These are phyloP conservation scores for Inga laurina DNA, from an alignment of 306 rosid species.

Conservation along the genomic window DNA sequence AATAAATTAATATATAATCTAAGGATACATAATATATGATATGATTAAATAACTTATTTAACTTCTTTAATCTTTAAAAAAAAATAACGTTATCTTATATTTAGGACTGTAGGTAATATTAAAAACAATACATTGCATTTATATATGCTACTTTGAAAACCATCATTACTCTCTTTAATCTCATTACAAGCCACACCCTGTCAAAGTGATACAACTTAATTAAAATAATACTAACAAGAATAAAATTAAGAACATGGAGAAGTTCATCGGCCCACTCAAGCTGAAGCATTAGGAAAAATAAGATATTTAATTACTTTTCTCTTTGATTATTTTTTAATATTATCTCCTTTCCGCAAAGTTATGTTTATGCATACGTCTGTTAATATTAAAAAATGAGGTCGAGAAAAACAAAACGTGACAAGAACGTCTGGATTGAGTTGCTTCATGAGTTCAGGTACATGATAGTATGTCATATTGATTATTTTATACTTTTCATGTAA, in stretches of 20 bases:
- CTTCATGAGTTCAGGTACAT: not conserved
- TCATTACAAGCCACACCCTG: conserved; percentile 5
- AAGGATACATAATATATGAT: too few relatives aligned
- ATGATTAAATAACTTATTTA: too few relatives aligned
- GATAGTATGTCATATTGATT: conserved; percentile 16
- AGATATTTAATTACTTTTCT: not conserved
- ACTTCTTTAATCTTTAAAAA: too few relatives aligned
- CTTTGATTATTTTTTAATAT: not conserved
- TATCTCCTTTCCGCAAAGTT: not conserved
- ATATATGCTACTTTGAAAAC: not conserved
- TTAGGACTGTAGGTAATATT: too few relatives aligned
- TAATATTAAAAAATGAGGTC: not conserved
- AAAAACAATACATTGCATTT: not conserved
- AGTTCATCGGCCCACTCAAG: not conserved
- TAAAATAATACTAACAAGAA: not conserved
- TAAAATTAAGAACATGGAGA: not conserved
- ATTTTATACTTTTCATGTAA: not conserved
- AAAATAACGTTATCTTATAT: too few relatives aligned
- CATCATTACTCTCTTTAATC: not conserved
- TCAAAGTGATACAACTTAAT: not conserved
- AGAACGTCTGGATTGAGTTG: conserved; percentile 16
- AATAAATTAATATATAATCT: too few relatives aligned
- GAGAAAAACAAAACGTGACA: conserved; percentile 28
- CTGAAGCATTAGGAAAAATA: not conserved
- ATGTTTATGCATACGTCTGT: not conserved